A percentile compares a stretch with the other conserved stretches of the same genome.
phyloP scores from a whole-genome alignment of 2,329 filamentous ascomycete genomes.

The Fusarium continuum region DNA sequence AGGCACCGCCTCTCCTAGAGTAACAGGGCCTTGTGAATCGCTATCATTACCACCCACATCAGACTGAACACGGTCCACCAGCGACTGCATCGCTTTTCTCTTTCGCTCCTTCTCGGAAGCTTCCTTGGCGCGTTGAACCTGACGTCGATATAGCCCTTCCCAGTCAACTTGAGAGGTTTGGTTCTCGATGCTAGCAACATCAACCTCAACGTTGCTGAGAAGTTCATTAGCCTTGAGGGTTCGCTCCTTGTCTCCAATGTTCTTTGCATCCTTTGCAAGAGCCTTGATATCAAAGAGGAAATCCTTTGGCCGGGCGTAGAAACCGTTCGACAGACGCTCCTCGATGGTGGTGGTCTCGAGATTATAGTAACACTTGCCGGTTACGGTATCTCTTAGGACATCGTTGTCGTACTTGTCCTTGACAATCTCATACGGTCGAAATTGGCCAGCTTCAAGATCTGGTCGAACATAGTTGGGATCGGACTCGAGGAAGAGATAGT shows the following conservation, averaged over 20 bases:
- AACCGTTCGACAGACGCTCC: conserved; percentile 95
- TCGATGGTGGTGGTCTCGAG: conserved; percentile 93
- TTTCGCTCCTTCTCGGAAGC: conserved; percentile 70
- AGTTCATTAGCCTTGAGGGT: conserved; percentile 91
- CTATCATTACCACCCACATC: conserved; percentile 63
- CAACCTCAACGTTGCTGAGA: conserved; percentile 91
- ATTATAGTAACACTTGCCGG: conserved; percentile 92
- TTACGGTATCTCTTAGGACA: conserved; percentile 78
- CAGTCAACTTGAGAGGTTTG: conserved; percentile 77
- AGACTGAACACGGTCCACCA: conserved; percentile 59
- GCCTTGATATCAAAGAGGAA: conserved; percentile 89
- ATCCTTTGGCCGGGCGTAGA: conserved; percentile 89
- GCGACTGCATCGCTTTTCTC: conserved; percentile 67
- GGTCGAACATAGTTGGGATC: conserved; percentile 75
- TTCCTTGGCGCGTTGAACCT: conserved; percentile 70
- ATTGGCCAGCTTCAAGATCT: conserved; percentile 62
- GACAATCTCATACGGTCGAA: conserved; percentile 80
- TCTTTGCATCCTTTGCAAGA: conserved; percentile 84
- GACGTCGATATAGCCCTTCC: conserved; percentile 80
- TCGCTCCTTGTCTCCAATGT: conserved; percentile 82
- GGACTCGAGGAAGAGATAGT: conserved; percentile 85
- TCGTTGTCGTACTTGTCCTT: conserved; percentile 81
- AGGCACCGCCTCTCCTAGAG: conserved; percentile 72
- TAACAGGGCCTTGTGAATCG: conserved; percentile 65
- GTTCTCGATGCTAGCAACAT: conserved; percentile 79